Conservation (phyloP, 768 basidiomycete genomes). For the Lactifluus subvellereus region DNA sequence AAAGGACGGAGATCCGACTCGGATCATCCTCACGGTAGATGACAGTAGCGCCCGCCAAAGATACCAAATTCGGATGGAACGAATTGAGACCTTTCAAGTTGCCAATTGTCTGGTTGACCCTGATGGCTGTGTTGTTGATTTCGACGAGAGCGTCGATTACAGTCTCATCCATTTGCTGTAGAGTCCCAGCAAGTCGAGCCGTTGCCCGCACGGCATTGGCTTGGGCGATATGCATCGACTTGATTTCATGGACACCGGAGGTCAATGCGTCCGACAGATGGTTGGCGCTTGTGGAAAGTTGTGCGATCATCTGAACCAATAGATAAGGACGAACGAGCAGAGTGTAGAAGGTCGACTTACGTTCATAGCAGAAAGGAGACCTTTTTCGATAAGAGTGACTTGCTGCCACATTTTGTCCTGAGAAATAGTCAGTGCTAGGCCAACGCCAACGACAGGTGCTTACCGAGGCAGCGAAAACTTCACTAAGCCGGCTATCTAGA, state of each 20-base stretch:
- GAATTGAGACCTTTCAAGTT: neutral
- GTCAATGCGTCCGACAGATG: slow-evolving; percentile 8
- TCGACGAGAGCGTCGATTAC: slow-evolving; percentile 10
- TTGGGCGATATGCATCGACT: slow-evolving; percentile 10
- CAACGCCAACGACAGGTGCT: neutral
- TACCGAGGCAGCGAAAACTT: slow-evolving; percentile 6
- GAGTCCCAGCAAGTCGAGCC: slow-evolving; percentile 8
- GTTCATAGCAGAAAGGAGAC: slow-evolving; percentile 10
- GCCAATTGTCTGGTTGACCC: slow-evolving; percentile 12
- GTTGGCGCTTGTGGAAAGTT: neutral
- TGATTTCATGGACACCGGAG: slow-evolving; percentile 9
- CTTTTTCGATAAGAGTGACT: slow-evolving; percentile 5
- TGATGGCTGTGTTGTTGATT: slow-evolving; percentile 14
- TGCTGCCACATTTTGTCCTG: slow-evolving; percentile 14
- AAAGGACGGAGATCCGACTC: neutral
- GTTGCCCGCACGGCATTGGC: slow-evolving; percentile 13
- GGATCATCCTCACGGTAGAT: slow-evolving; percentile 3
- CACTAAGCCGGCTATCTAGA: slow-evolving; percentile 5
- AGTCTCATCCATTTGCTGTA: slow-evolving; percentile 17
- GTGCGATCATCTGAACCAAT: slow-evolving; percentile 6
- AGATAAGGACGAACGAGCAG: neutral
- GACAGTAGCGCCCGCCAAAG: neutral
- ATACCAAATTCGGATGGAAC: slow-evolving; percentile 1
- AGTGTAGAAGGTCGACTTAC: slow-evolving; percentile 1
- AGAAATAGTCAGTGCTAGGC: neutral